Conservation (phyloP, 306 rosid species). For the Medicago ruthenica region DNA sequence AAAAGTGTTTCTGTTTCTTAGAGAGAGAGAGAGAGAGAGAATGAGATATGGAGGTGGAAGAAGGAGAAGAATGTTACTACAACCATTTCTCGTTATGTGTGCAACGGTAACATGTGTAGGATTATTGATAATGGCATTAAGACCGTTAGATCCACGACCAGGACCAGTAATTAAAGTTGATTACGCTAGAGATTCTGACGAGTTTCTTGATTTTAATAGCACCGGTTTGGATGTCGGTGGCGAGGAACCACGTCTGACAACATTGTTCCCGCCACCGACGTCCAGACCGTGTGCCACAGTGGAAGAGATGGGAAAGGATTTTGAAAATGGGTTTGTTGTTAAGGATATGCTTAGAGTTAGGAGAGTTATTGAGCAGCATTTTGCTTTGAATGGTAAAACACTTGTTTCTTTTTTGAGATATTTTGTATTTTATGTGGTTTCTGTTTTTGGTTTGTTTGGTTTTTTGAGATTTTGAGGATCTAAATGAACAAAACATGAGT, state of each 20-base stretch:
- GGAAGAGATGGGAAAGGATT: slow-evolving; percentile 83
- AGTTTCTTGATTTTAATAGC: slow-evolving; percentile 36
- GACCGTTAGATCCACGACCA: slow-evolving; percentile 68
- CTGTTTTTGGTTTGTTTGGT: background rate
- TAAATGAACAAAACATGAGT: background rate
- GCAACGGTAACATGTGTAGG: slow-evolving; percentile 58
- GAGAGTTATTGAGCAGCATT: slow-evolving; percentile 67
- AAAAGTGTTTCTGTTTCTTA: too few species aligned
- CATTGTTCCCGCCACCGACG: background rate
- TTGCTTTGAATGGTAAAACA: slow-evolving; percentile 63
- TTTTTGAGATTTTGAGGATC: background rate
- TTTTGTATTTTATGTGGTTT: background rate
- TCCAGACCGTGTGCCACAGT: slow-evolving; percentile 71
- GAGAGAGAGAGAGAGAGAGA: slow-evolving; percentile 5
- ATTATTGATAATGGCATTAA: slow-evolving; percentile 58
- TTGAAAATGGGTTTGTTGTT: slow-evolving; percentile 48
- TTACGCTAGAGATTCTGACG: slow-evolving; percentile 42
- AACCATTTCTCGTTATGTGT: slow-evolving; percentile 54
- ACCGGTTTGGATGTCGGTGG: slow-evolving; percentile 31
- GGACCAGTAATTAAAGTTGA: slow-evolving; percentile 31
- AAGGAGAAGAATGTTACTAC: slow-evolving; percentile 57
- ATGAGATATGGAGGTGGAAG: slow-evolving; percentile 69
- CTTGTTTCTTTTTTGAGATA: slow-evolving; percentile 11
- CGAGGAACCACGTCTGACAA: background rate
- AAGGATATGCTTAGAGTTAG: slow-evolving; percentile 68